phyloP scores from a whole-genome alignment of 2,329 filamentous ascomycete species.

The Sphaerostilbella broomeana region DNA sequence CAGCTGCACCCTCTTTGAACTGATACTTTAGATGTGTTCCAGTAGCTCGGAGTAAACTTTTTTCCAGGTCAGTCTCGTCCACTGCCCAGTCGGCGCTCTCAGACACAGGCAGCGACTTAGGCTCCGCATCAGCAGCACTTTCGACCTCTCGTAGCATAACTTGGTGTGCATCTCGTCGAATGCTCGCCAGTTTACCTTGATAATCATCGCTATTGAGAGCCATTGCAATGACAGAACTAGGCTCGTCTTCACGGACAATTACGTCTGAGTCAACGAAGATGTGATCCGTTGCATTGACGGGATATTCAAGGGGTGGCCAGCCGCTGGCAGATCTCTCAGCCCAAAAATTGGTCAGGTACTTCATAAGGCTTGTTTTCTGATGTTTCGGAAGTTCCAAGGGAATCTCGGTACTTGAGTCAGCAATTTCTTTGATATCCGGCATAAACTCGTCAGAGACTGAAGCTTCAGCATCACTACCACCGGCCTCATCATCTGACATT shows the following conservation, averaged over 20 bases:
- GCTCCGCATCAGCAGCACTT: conserved; percentile 20
- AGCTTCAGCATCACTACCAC: conserved; percentile 65
- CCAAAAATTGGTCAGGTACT: conserved; percentile 96
- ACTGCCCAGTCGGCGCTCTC: conserved; percentile 35
- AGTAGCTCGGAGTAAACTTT: conserved; percentile 73
- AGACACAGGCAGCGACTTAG: conserved; percentile 25
- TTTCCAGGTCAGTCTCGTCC: conserved; percentile 71
- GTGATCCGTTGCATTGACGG: conserved; percentile 79
- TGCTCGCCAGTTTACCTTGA: conserved; percentile 65
- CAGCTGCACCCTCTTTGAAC: conserved; percentile 87
- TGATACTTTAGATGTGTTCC: conserved; percentile 95
- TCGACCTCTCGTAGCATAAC: conserved; percentile 33
- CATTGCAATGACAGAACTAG: conserved; percentile 91
- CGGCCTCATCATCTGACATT: conserved; percentile 63
- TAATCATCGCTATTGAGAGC: conserved; percentile 87
- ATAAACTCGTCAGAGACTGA: conserved; percentile 62
- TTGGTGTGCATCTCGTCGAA: conserved; percentile 47
- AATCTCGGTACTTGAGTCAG: conserved; percentile 55
- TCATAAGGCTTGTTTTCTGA: conserved; percentile 88
- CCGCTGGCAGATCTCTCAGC: conserved; percentile 93
- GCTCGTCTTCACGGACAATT: conserved; percentile 94
- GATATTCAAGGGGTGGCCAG: conserved; percentile 89
- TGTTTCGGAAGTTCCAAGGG: conserved; percentile 79
- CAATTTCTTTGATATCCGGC: conserved; percentile 55
- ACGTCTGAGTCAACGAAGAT: conserved; percentile 97